A percentile compares a stretch with the other conserved stretches of the same genome.
phyloP scores from a whole-genome alignment of 202 grass and related monocot species.

The Panicum hallii region DNA sequence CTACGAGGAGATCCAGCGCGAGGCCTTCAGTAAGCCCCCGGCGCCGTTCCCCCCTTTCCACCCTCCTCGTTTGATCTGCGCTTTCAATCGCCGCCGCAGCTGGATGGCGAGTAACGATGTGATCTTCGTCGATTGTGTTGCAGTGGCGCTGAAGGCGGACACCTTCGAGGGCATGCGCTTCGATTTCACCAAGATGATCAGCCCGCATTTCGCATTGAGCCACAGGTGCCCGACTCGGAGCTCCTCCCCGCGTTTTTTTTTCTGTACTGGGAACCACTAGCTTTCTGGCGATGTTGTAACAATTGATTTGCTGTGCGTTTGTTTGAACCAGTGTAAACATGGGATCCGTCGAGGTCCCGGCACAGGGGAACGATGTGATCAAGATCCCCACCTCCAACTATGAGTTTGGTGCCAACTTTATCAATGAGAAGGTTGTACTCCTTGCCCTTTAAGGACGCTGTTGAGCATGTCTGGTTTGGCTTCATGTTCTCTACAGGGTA shows the following conservation, averaged over 20 bases:
- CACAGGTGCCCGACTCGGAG: conserved; percentile 55
- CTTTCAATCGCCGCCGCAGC: neutral
- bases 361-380: conserved; percentile 54
- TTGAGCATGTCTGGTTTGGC: neutral
- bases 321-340: conserved; percentile 54
- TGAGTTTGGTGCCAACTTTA: conserved; percentile 71
- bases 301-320: neutral
- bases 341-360: conserved; percentile 65
- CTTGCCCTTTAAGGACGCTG: neutral
- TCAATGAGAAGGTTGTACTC: conserved; percentile 61
- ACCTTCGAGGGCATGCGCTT: conserved; percentile 69
- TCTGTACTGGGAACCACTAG: conserved; percentile 1
- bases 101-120: neutral
- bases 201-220: conserved; percentile 54
- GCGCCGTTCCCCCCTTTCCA: neutral
- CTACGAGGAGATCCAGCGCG: conserved; percentile 71
- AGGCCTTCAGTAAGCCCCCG: conserved; percentile 62
- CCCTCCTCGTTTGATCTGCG: neutral
- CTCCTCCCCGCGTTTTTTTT: neutral
- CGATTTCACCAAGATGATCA: conserved; percentile 54
- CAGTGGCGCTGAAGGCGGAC: conserved; percentile 61
- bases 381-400: conserved; percentile 67
- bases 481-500: neutral
- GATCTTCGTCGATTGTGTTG: conserved; percentile 31
- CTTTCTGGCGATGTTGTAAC: neutral